These are phyloP conservation scores for Apiospora phragmitis DNA, from an alignment of 2,329 filamentous ascomycete species.

Conservation along the genomic window DNA sequence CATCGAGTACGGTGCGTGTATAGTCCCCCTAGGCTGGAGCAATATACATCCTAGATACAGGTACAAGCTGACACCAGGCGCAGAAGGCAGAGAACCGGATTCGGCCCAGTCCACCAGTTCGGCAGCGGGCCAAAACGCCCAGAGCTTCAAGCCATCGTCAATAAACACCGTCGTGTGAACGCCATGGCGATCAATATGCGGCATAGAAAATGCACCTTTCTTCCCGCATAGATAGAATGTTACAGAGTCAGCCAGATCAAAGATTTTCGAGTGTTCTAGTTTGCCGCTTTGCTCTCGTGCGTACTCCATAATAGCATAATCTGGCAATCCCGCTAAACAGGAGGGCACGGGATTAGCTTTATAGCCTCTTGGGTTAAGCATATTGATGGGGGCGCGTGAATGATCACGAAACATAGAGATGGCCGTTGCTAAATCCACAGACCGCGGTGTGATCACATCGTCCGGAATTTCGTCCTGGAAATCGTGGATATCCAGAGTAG, in stretches of 20 bases:
- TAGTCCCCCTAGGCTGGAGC: neutral
- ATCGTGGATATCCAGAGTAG: too few species aligned
- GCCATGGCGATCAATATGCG: constrained; percentile 8
- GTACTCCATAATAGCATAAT: too few species aligned
- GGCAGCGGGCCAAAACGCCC: neutral
- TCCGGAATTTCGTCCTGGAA: too few species aligned
- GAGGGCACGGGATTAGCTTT: neutral
- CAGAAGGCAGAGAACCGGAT: neutral
- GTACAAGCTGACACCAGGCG: neutral
- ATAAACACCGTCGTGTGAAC: neutral
- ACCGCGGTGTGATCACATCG: too few species aligned
- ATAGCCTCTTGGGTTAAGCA: neutral
- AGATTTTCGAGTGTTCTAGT: neutral
- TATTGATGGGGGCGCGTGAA: neutral
- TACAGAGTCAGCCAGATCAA: neutral
- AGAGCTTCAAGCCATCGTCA: neutral
- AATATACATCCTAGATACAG: neutral
- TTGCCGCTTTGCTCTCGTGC: too few species aligned
- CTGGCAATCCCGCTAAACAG: too few species aligned
- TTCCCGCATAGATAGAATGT: neutral
- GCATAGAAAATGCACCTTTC: neutral
- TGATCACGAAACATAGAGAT: neutral
- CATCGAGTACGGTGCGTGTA: constrained; percentile 9
- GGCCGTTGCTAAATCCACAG: too few species aligned
- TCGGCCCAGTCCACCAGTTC: neutral